These are phyloP conservation scores for Carpinus fangiana DNA, from an alignment of 306 rosid genomes.

Conservation along the genomic window DNA sequence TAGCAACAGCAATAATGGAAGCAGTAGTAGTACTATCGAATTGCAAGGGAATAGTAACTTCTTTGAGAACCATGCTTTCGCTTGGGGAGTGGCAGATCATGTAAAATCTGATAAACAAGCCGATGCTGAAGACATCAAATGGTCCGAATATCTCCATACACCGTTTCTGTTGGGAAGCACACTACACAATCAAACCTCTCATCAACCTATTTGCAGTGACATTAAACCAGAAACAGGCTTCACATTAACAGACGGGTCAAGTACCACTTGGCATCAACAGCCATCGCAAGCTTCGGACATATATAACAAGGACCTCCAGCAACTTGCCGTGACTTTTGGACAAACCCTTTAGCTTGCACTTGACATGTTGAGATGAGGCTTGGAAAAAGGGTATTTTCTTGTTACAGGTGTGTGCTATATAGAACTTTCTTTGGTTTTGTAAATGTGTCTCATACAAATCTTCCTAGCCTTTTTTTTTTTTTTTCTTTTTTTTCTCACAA, in stretches of 20 bases:
- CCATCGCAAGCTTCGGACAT: slow-evolving; percentile 48
- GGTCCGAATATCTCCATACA: slow-evolving; percentile 67
- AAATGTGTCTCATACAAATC: slow-evolving; percentile 49
- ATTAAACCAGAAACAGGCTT: slow-evolving; percentile 58
- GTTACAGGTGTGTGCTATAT: slow-evolving; percentile 61
- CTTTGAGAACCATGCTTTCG: slow-evolving; percentile 29
- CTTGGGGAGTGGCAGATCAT: slow-evolving; percentile 50
- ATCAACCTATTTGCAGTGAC: slow-evolving; percentile 39
- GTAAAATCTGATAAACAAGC: slow-evolving; percentile 39
- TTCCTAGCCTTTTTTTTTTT: slow-evolving; percentile 31
- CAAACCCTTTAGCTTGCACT: slow-evolving; percentile 59
- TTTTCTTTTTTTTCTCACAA: neutral
- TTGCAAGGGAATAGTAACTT: slow-evolving; percentile 38
- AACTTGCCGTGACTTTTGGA: slow-evolving; percentile 76
- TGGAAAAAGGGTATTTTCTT: slow-evolving; percentile 47
- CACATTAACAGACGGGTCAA: slow-evolving; percentile 27
- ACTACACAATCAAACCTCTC: slow-evolving; percentile 42
- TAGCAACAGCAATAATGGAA: slow-evolving; percentile 45
- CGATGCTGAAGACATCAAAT: slow-evolving; percentile 60
- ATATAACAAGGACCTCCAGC: slow-evolving; percentile 73
- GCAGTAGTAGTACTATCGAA: slow-evolving; percentile 31
- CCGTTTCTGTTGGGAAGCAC: slow-evolving; percentile 51
- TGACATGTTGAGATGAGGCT: slow-evolving; percentile 30
- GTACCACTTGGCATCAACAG: slow-evolving; percentile 41
- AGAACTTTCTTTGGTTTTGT: slow-evolving; percentile 47